phyloP scores from a whole-genome alignment of 2,329 filamentous ascomycete species.

The Tolypocladium inflatum region DNA sequence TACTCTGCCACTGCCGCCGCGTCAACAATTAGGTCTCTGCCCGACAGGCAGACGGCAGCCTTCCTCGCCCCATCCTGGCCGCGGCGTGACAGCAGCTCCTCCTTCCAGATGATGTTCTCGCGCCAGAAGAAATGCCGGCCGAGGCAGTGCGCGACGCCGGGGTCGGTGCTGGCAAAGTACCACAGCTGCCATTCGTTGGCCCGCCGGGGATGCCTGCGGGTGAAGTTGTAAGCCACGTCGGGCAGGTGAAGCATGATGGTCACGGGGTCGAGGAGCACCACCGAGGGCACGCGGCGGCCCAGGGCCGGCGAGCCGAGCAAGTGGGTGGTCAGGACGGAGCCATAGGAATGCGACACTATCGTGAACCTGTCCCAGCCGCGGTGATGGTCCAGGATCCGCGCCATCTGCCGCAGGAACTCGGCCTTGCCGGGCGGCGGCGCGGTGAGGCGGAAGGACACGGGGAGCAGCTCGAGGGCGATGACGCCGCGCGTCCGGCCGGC shows the following conservation, averaged over 20 bases:
- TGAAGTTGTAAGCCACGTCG: slow-evolving; percentile 65
- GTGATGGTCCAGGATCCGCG: slow-evolving; percentile 46
- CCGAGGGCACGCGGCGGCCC: slow-evolving; percentile 37
- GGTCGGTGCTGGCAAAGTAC: slow-evolving; percentile 61
- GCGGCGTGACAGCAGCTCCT: slow-evolving; percentile 38
- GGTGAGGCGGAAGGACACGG: slow-evolving; percentile 55
- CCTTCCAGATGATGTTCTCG: slow-evolving; percentile 61
- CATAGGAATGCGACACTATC: slow-evolving; percentile 54
- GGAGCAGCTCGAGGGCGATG: slow-evolving; percentile 56
- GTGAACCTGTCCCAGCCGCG: slow-evolving; percentile 51
- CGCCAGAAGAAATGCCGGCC: slow-evolving; percentile 63
- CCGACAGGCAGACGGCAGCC: slow-evolving; percentile 49
- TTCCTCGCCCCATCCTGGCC: slow-evolving; percentile 14
- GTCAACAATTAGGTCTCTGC: slow-evolving; percentile 56
- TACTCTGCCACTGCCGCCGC: slow-evolving; percentile 49
- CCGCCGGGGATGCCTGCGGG: slow-evolving; percentile 34
- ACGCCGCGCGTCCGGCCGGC: slow-evolving; percentile 30
- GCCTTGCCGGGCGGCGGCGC: slow-evolving; percentile 37
- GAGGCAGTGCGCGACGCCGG: slow-evolving; percentile 55
- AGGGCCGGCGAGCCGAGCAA: slow-evolving; percentile 42
- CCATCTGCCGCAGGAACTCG: slow-evolving; percentile 47
- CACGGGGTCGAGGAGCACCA: slow-evolving; percentile 50
- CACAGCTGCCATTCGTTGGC: slow-evolving; percentile 64
- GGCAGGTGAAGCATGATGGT: slow-evolving; percentile 59
- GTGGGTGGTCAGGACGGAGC: slow-evolving; percentile 53